Base-by-base conservation (phyloP, 2,329 filamentous ascomycete genomes). In the Cytospora leucostoma region DNA sequence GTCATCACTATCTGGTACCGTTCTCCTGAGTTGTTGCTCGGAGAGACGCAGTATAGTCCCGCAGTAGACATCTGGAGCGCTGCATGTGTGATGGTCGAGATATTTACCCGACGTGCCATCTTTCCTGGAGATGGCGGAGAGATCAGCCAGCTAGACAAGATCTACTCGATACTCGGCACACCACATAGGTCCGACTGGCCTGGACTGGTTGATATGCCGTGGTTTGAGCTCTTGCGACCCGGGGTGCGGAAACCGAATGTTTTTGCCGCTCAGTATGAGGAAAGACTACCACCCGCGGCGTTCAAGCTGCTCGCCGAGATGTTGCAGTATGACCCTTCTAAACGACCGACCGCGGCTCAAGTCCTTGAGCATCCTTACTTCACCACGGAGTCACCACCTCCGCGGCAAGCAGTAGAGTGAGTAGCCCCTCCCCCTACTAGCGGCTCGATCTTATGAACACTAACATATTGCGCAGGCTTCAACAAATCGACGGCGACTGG, bases 1-100 rank as follows among this genome's bases (percentile, higher is more conserved):
- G 96, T 99, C 70, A 97, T 99, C 73, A 99, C 95, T 2, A 97
- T 99, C 68, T 99, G 96, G 96, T 97, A 97, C 74, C 87, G 93
- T 4, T 91, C 92, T 0, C 93, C 93, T 0, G 93, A 97, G 74
- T 82, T 97, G n/a, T 80, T 97, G 0, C 83, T 97, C 1, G 93
- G 93, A 7, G 93, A 96, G 75, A 97, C 93, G 6, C 87, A 91
- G 70, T 97, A 97, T 73, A 92, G 91, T 5, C 91, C 92, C 0
- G 91, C 91, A 2, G 92, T 96, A 15, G 93, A 97, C 72, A 90
- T 99, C 40, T 99, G 95, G 95, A 97, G 93, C 72, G 95, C 95
- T 1, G 95, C 94, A 1, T 99, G 95, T 72, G 95, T 99, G 1
- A 89, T 98, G 73, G 88, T 97, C 54, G 95, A 99, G 74, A 97